Conservation (phyloP, 2,329 filamentous ascomycete species). For the Cladophialophora carrionii region DNA sequence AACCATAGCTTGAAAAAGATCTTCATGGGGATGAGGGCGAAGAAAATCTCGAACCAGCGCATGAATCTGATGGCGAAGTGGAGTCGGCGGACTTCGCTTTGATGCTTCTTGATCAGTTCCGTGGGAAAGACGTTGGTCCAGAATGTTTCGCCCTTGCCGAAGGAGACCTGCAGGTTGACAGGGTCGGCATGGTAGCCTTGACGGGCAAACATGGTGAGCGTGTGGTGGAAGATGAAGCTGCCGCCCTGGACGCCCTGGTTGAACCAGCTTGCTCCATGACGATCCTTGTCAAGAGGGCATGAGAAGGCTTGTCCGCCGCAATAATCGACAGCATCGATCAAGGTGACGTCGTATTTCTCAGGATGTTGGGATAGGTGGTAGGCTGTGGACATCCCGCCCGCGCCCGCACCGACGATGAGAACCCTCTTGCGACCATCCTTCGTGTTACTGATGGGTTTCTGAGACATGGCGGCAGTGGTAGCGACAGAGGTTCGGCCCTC, state of each 20-base stretch:
- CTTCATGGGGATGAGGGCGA: slow-evolving; percentile 63
- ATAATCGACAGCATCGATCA: slow-evolving; percentile 63
- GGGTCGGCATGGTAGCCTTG: slow-evolving; percentile 62
- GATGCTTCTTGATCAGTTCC: slow-evolving; percentile 58
- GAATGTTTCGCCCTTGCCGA: slow-evolving; percentile 63
- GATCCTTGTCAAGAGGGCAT: slow-evolving; percentile 58
- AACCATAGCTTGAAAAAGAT: slow-evolving; percentile 68
- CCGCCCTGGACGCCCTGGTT: slow-evolving; percentile 67
- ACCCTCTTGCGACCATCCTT: slow-evolving; percentile 52
- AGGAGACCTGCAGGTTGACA: slow-evolving; percentile 63
- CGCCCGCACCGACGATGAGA: slow-evolving; percentile 65
- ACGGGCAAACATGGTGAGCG: slow-evolving; percentile 62
- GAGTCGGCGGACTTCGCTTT: slow-evolving; percentile 60
- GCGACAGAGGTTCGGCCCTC: slow-evolving; percentile 16
- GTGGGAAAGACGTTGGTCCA: slow-evolving; percentile 67
- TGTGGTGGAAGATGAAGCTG: slow-evolving; percentile 64
- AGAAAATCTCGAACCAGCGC: slow-evolving; percentile 59
- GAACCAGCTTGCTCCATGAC: slow-evolving; percentile 62
- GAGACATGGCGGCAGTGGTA: slow-evolving; percentile 22
- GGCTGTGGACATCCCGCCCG: slow-evolving; percentile 56
- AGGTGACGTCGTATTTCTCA: slow-evolving; percentile 66
- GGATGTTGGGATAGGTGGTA: slow-evolving; percentile 68
- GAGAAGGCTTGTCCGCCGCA: slow-evolving; percentile 66
- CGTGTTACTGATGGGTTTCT: slow-evolving; percentile 25
- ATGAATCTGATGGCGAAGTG: slow-evolving; percentile 59